Evolutionary conservation across 2,329 filamentous ascomycete species (phyloP).

Genomic region (Ceratocystis papillata): DNA sequence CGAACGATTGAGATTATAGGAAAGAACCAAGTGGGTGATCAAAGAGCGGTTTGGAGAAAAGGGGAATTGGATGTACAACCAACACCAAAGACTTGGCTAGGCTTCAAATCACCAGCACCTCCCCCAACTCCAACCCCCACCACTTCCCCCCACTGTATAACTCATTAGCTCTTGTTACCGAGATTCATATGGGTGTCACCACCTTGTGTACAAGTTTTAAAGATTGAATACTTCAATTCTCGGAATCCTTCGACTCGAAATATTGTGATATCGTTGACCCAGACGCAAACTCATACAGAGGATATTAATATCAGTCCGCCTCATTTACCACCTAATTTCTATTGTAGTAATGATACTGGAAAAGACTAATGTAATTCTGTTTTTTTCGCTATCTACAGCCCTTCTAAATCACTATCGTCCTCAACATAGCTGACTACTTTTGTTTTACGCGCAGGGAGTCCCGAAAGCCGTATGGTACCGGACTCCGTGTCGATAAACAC

Average conservation of each 20-base stretch:
- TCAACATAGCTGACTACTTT: conserved; percentile 33
- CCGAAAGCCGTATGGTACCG: conserved; percentile 14
- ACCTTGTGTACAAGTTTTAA: conserved; percentile 23
- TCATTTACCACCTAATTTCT: not conserved
- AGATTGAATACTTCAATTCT: conserved; percentile 21
- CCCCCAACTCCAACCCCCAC: not conserved
- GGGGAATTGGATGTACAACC: not conserved
- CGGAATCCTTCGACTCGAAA: too few relatives aligned
- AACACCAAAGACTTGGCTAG: not conserved
- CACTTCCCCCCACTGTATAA: not conserved
- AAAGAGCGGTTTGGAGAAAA: not conserved
- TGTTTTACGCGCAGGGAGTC: conserved; percentile 21
- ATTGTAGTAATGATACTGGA: not conserved
- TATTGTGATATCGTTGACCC: too few relatives aligned
- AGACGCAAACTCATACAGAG: too few relatives aligned
- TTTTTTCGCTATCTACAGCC: not conserved
- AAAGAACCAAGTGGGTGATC: not conserved
- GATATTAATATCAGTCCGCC: not conserved
- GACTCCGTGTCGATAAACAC: not conserved
- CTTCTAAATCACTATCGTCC: conserved; percentile 29
- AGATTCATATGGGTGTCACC: not conserved
- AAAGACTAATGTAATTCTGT: not conserved
- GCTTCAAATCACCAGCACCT: not conserved
- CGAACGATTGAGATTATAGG: not conserved
- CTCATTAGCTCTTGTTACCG: not conserved